phyloP scores from a whole-genome alignment of 352 stramenopile species.

The Globisporangium canariense region DNA sequence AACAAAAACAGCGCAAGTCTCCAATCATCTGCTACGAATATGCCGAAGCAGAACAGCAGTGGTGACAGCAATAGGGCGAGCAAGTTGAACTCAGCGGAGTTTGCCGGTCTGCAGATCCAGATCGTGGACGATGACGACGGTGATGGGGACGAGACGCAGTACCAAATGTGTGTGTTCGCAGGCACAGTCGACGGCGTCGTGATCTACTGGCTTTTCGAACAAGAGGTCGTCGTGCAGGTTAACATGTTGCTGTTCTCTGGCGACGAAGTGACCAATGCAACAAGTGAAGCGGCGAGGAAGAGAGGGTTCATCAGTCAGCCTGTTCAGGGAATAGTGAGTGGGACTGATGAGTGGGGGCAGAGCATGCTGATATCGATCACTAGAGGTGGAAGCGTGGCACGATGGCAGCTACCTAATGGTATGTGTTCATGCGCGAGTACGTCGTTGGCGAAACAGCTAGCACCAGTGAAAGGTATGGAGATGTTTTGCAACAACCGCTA shows the following conservation, averaged over 20 bases:
- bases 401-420: constrained; percentile 70
- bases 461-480: constrained; percentile 61
- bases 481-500: constrained; percentile 74
- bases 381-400: constrained; percentile 44
- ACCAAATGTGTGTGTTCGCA: constrained; percentile 68
- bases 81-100: not conserved
- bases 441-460: constrained; percentile 50
- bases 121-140: constrained; percentile 36
- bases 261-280: not conserved
- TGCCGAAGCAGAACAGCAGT: constrained; percentile 4
- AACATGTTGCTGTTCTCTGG: constrained; percentile 55
- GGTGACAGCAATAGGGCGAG: not conserved
- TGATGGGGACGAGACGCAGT: constrained; percentile 30
- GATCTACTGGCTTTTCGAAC: constrained; percentile 71
- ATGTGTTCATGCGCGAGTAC: constrained; percentile 52
- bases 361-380: constrained; percentile 65
- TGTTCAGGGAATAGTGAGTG: constrained; percentile 59
- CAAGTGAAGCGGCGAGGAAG: not conserved
- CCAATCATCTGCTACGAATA: not conserved
- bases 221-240: constrained; percentile 55
- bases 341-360: constrained; percentile 77
- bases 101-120: constrained; percentile 27
- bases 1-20: not conserved
- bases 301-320: constrained; percentile 15
- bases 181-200: constrained; percentile 62